Evolutionary conservation across 441 rosid genomes (phyloP).

Genomic region (Gossypium aridum): DNA sequence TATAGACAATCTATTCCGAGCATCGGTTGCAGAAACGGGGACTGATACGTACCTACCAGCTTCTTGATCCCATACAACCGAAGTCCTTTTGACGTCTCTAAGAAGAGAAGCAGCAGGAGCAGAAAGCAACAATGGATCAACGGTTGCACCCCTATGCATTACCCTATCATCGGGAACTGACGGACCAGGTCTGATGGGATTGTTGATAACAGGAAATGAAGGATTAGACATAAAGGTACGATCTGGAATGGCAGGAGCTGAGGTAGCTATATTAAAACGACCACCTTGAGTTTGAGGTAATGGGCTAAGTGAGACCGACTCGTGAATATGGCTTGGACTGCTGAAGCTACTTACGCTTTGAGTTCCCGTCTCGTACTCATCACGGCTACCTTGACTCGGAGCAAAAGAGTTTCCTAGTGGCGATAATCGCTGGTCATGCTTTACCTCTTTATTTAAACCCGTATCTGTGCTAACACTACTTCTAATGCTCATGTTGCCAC

Average conservation of each 20-base stretch:
- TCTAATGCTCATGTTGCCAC: conserved; percentile 42
- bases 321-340: conserved; percentile 78
- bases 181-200: conserved; percentile 23
- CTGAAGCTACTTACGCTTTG: conserved; percentile 86
- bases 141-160: conserved; percentile 38
- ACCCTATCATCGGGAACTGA: conserved; percentile 59
- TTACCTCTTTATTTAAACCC: conserved; percentile 53
- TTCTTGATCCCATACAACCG: conserved; percentile 95
- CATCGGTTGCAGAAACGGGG: conserved; percentile 62
- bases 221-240: conserved; percentile 31
- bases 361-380: conserved; percentile 79
- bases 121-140: conserved; percentile 54
- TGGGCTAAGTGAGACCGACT: conserved; percentile 75
- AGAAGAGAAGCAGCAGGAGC: conserved; percentile 66
- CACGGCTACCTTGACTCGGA: conserved; percentile 80
- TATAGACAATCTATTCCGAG: conserved; percentile 39
- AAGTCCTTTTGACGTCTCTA: conserved; percentile 69
- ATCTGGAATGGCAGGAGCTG: conserved; percentile 41
- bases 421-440: conserved; percentile 43
- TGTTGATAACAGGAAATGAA: conserved; percentile 24
- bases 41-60: conserved; percentile 86
- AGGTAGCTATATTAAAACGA: conserved; percentile 30
- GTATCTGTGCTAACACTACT: conserved; percentile 56
- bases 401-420: conserved; percentile 52
- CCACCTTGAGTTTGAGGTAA: conserved; percentile 60